Conservation (phyloP, 139 green algal species). For the Eudorina sp. region DNA sequence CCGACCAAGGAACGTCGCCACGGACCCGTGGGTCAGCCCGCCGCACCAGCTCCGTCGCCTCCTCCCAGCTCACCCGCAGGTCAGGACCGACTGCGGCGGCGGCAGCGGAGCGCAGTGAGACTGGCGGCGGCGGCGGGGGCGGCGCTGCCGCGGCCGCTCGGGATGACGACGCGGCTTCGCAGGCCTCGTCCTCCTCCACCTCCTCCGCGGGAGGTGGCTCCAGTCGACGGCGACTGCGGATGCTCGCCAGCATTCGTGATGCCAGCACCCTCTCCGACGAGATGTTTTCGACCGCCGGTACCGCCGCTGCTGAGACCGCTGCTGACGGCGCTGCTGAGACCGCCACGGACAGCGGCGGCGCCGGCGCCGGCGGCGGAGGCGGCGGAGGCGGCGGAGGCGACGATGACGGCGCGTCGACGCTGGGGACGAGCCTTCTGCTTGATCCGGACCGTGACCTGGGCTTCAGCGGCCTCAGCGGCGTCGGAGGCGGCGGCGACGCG, state of each 20-base stretch:
- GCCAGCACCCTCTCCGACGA: neutral
- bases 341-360: no score
- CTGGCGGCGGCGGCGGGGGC: neutral
- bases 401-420: neutral
- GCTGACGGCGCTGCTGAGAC: no score
- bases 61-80: neutral
- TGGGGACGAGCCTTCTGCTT: neutral
- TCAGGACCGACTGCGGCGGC: neutral
- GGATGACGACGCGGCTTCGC: neutral
- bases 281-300: neutral
- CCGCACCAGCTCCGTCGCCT: slow-evolving; percentile 7
- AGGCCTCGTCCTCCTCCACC: neutral
- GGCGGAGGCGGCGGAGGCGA: neutral
- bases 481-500: neutral
- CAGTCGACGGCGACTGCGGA: neutral
- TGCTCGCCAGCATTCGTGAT: neutral
- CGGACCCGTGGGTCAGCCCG: neutral
- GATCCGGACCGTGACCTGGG: neutral
- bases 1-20: neutral
- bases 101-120: neutral
- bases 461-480: neutral
- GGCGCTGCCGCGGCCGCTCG: no score
- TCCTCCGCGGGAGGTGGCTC: neutral
- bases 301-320: no score
- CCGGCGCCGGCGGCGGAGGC: neutral